phyloP scores from a whole-genome alignment of 495 filamentous ascomycete genomes.

The Neurospora pannonica region DNA sequence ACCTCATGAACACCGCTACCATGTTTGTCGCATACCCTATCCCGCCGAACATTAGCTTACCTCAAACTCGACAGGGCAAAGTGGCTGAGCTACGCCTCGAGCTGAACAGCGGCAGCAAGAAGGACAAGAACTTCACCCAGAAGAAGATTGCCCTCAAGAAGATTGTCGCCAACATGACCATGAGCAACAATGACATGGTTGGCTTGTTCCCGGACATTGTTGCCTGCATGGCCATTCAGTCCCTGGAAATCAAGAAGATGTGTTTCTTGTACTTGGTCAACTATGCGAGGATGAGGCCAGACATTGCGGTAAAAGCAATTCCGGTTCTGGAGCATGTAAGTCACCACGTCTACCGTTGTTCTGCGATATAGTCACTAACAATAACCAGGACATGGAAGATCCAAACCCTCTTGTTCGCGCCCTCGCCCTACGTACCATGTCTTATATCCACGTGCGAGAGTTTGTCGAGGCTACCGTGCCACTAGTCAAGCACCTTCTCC shows the following conservation, averaged over 20 bases:
- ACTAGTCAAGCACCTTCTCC: conserved; percentile 72
- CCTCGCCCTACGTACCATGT: conserved; percentile 87
- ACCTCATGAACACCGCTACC: conserved; percentile 5
- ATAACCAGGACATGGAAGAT: conserved; percentile 79
- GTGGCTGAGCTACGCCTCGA: conserved; percentile 94
- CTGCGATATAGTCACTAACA: conserved; percentile 7
- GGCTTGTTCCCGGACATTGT: conserved; percentile 93
- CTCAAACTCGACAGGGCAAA: conserved; percentile 67
- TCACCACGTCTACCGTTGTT: background rate
- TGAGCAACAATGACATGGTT: conserved; percentile 99
- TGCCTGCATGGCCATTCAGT: conserved; percentile 85
- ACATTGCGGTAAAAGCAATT: conserved; percentile 87
- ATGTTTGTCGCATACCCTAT: conserved; percentile 45
- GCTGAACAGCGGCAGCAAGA: conserved; percentile 87
- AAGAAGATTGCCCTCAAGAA: conserved; percentile 99
- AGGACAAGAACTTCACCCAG: conserved; percentile 92
- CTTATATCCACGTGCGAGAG: conserved; percentile 93
- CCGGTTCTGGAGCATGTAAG: conserved; percentile 75
- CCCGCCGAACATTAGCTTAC: conserved; percentile 30
- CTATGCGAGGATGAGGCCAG: conserved; percentile 89
- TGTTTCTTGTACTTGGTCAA: conserved; percentile 97
- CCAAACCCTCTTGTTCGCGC: conserved; percentile 87
- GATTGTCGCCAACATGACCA: conserved; percentile 99
- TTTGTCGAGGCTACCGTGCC: conserved; percentile 87
- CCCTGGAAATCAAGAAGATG: conserved; percentile 99